phyloP scores from a whole-genome alignment of 2,329 filamentous ascomycete species.

The Cyclaneusma minus region DNA sequence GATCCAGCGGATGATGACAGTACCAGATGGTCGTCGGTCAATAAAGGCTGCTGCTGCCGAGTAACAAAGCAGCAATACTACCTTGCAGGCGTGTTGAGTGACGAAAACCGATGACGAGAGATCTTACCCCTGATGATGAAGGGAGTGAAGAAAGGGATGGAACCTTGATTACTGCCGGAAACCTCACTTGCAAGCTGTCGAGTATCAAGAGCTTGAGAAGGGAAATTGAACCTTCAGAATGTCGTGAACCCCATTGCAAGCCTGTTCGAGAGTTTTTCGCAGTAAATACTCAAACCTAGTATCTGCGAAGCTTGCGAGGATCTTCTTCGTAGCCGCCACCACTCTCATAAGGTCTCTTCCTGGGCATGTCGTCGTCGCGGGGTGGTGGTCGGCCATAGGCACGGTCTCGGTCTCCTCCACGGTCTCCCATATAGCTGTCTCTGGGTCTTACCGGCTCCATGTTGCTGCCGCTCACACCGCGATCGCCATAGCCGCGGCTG shows the following conservation, averaged over 20 bases:
- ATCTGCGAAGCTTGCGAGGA: slow-evolving; percentile 46
- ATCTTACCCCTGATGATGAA: slow-evolving; percentile 22
- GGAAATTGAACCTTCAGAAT: slow-evolving; percentile 13
- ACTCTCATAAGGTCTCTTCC: slow-evolving; percentile 33
- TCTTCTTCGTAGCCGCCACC: slow-evolving; percentile 57
- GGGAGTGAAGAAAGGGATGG: slow-evolving; percentile 20
- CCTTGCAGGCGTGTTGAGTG: slow-evolving; percentile 15
- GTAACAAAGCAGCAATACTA: slow-evolving; percentile 14
- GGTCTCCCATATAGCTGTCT: slow-evolving; percentile 43
- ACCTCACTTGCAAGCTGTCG: slow-evolving; percentile 15
- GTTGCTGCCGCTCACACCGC: slow-evolving; percentile 47
- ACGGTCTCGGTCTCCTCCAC: slow-evolving; percentile 22
- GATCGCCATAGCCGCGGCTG: slow-evolving; percentile 4
- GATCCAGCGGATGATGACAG: too few species aligned
- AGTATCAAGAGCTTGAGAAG: slow-evolving; percentile 14
- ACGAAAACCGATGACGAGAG: slow-evolving; percentile 7
- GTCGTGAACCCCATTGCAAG: slow-evolving; percentile 33
- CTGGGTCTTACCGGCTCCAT: slow-evolving; percentile 65
- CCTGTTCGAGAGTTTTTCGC: slow-evolving; percentile 15
- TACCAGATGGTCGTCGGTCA: too few species aligned
- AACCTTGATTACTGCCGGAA: too few species aligned
- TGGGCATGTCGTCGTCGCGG: slow-evolving; percentile 28
- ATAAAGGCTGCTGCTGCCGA: too few species aligned
- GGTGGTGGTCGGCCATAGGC: slow-evolving; percentile 36
- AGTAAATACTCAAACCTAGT: slow-evolving; percentile 29